Evolutionary conservation across 345 rosid genomes (phyloP).

Genomic region (Passiflora organensis): DNA sequence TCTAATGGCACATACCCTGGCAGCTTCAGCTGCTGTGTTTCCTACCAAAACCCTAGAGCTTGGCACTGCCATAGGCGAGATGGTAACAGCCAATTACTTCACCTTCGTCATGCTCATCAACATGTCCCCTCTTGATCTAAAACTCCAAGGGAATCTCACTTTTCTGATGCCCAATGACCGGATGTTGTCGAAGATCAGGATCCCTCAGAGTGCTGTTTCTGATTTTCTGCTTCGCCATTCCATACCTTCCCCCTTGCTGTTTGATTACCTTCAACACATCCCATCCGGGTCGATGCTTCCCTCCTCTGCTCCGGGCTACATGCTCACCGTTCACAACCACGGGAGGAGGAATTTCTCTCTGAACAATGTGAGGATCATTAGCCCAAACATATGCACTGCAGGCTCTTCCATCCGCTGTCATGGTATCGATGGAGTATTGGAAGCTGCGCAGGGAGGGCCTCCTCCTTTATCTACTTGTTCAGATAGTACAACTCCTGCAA

Average conservation of each 20-base stretch:
- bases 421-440: conserved; percentile 57
- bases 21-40: neutral
- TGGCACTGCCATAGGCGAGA: conserved; percentile 51
- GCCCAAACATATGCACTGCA: conserved; percentile 56
- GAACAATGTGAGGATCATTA: conserved; percentile 53
- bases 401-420: conserved; percentile 70
- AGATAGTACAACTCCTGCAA: conserved; percentile 8
- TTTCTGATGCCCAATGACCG: conserved; percentile 77
- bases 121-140: conserved; percentile 38
- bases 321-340: conserved; percentile 40
- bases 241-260: conserved; percentile 59
- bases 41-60: conserved; percentile 31
- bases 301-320: conserved; percentile 40
- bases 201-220: conserved; percentile 26
- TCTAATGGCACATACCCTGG: conserved; percentile 8
- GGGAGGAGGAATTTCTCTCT: conserved; percentile 47
- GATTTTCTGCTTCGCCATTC: conserved; percentile 72
- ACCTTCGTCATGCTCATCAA: conserved; percentile 65
- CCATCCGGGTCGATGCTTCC: conserved; percentile 63
- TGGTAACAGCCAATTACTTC: conserved; percentile 65
- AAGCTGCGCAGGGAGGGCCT: neutral
- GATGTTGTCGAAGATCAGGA: conserved; percentile 32
- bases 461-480: conserved; percentile 32
- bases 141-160: conserved; percentile 38
- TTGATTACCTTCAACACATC: conserved; percentile 49